Evolutionary conservation across 2,329 filamentous ascomycete genomes (phyloP), one percentile per base, ranked within the genome.

Genomic region (Colletotrichum brevisporum): DNA sequence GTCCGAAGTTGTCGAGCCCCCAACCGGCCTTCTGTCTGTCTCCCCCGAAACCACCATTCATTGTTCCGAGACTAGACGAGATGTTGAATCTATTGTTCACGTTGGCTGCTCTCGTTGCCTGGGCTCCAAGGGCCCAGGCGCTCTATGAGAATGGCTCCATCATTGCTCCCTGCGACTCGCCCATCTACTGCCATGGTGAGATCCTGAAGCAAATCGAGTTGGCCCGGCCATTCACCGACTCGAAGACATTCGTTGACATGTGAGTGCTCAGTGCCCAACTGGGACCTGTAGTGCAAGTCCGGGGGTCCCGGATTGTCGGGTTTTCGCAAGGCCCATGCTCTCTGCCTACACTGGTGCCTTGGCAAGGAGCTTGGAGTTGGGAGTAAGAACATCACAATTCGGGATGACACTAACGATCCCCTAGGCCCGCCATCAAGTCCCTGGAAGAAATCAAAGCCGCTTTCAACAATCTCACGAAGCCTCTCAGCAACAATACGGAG

Each of bases 161-260:
- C 48, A 83, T 87, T 67, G 88, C 90, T 3, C 90, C 90, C 1
- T 92, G 90, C 78, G 88, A 91, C 75, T 92, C 90, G 9, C 86
- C 88, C 16, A 82, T 92, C 21, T 92, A 92, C 78, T 92, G 90
- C 75, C 84, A 89, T 71, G 90, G 90, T 55, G 87, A 91, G 0
- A 83, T 92, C 13, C 83, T 92, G 3, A 83, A 85, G 69, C 83
- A 88, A 71, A 86, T 92, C 55, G 85, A 92, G 79, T 81, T 92
- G 10, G 90, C 90, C 2, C 82, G 81, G 26, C 90, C 90, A 0
- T 92, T 92, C 72, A 79, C 82, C 15, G 90, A 92, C 79, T 92
- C 89, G 69, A 92, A 92, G 83, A 91, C 89, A 1, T 92, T 91
- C 75, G 90, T 92, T 51, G 90, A 92, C 76, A 89, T 91, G 88